These are phyloP conservation scores for Hanseniaspora lachancei DNA, from an alignment of 805 yeast genomes.

Conservation along the genomic window DNA sequence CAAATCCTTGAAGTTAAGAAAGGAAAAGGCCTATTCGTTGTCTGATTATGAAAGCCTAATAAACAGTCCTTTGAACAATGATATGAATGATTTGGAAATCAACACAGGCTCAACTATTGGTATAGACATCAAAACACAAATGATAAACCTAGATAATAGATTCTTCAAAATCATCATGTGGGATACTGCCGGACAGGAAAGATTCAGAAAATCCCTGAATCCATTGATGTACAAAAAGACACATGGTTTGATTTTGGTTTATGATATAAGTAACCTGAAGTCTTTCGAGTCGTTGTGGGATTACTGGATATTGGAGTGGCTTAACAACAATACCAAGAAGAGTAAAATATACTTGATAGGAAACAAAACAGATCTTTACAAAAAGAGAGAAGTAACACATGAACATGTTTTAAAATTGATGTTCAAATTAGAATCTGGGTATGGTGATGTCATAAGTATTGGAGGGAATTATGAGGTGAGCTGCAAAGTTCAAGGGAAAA, in stretches of 20 bases:
- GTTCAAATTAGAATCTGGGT: conserved; percentile 23
- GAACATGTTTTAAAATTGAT: conserved; percentile 29
- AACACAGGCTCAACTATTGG: conserved; percentile 34
- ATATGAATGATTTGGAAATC: conserved; percentile 17
- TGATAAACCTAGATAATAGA: conserved; percentile 33
- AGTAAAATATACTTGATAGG: conserved; percentile 32
- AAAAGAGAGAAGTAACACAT: conserved; percentile 29
- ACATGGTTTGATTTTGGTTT: conserved; percentile 33
- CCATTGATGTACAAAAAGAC: conserved; percentile 36
- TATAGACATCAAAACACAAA: conserved; percentile 34
- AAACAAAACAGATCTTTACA: conserved; percentile 31
- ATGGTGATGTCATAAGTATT: conserved; percentile 23
- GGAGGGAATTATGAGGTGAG: conserved; percentile 37
- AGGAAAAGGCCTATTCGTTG: conserved; percentile 21
- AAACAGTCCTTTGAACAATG: conserved; percentile 24
- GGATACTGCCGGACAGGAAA: conserved; percentile 43
- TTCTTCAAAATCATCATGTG: conserved; percentile 34
- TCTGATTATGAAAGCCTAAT: conserved; percentile 26
- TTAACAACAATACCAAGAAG: conserved; percentile 23
- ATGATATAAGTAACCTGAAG: conserved; percentile 31
- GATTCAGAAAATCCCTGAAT: conserved; percentile 34
- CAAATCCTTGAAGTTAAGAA: background rate
- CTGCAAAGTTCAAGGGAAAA: conserved; percentile 28
- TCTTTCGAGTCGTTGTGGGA: conserved; percentile 30
- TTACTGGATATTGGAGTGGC: conserved; percentile 34